Evolutionary conservation across 1,139 yeast genomes (phyloP), one percentile per base, ranked within the genome.

Genomic region (Suhomyces maxii): DNA sequence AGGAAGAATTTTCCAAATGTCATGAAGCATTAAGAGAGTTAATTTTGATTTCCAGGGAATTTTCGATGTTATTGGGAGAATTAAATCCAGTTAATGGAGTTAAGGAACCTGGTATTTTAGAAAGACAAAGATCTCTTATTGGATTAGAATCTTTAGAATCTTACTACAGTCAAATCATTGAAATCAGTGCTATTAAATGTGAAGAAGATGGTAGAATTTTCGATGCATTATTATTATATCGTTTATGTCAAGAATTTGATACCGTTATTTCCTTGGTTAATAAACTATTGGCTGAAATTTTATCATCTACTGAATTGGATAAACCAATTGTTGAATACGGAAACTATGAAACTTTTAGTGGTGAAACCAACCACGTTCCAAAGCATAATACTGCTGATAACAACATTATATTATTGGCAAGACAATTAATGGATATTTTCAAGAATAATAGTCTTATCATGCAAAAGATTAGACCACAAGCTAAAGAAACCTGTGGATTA

Each of bases 161-260:
- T 33, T 75, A 70, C 49, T 61, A 70, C 53, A 66, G 60, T 42
- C 81, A 82, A 49, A 89, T 93, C 39, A 83, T 95, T 7, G 95
- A 87, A 59, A 83, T 82, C 50, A 90, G 96, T 26, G 98, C 98
- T 2, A 76, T 78, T 43, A 83, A 82, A 56, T 96, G 98, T 30
- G 95, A 89, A 60, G 95, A 89, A 55, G 98, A 90, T 61, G 98
- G 98, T 3, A 79, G 97, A 58, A 77, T 84, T 6, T 82, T 87
- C 51, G 98, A 95, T 62, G 89, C 98, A 9, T 79, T 95, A 48
- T 71, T 89, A 46, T 74, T 93, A 47, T 93, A 89, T 62, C 97
- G 91, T 68, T 77, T 91, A 52, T 82, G 96, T 45, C 95, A 89
- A 66, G 96, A 91, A 58, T 87, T 86, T 64, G 88, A 88, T 60